Base-by-base conservation (phyloP, 306 rosid species). In the Hippophae gyantsensis region DNA sequence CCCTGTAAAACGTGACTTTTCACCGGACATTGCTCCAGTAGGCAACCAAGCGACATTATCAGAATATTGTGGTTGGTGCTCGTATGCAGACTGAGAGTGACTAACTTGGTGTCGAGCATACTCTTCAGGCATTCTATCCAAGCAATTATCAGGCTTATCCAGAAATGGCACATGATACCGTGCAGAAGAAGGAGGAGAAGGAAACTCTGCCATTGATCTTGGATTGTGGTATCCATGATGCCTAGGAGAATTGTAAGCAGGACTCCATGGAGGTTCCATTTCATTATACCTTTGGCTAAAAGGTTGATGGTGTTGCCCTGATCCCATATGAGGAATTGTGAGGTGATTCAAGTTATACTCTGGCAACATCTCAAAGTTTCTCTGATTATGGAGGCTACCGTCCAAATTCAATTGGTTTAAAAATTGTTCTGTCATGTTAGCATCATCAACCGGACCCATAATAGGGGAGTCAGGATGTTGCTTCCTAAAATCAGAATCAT, bases 191-290 rank as follows among this genome's bases (percentile, higher is more conserved):
- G 99, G 99, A 61, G 97, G 84, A 60, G 99, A 72, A 26, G 99
- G 94, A 81, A 65, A 84, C 52, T 93, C 97, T 40, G 58, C 74
- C 72, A 80, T 48, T 12, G 80, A 69, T 75, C 94, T 76, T 11
- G 95, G 71, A 59, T 90, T 95, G 57, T 70, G 81, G 50, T 57
- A 85, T 57, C 80, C 87, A 46, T 75, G 89, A 73, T 84, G 86
- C 82, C 90, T 83, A 6, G 99, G 99, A 69, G 99, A 93, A 76
- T 77, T 79, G 79, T 75, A 88, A 5, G 88, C 85, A 62, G 99
- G 87, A 78, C 88, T 88, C 95, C 94, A 86, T 1, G 87, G 84
- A 59, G 86, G 67, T 75, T 93, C 99, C 69, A 82, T 73, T 65
- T 92, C 96, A 42, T 52, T 76, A 70, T 73, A 92, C 81, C 96